Evolutionary conservation across 371 early-diverging fungal genomes (phyloP), one percentile per base, ranked within the genome.

Genomic region (Fennellomyces sp.): DNA sequence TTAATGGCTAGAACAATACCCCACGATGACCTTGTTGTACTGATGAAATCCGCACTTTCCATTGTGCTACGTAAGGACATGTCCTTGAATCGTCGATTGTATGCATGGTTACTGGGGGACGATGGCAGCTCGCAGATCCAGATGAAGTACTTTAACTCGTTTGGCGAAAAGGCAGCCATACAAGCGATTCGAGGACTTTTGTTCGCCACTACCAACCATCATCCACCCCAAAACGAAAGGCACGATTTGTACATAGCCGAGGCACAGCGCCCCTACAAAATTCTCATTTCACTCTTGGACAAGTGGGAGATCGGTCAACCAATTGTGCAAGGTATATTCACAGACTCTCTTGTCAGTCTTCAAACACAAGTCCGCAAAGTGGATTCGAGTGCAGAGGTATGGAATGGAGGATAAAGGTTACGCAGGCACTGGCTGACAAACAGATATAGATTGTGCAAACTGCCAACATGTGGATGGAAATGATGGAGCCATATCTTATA

Each of bases 61-160:
- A 94, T 95, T 25, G 94, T 96, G 12, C 64, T 95, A 53, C 80
- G 92, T 31, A 92, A 91, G 66, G 97, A 97, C 66, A 96, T 97
- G 95, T 94, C 96, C 2, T 82, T 97, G 23, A 97, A 94, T 60
- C 75, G 96, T 47, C 77, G 97, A 33, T 75, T 96, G 26, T 96
- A 94, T 71, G 83, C 94, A 5, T 96, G 96, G 97, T 69, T 96
- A 3, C 71, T 94, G 26, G 94, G 80, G 31, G 70, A 53, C 26
- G 75, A 73, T 12, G 58, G 60, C 0, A 55, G 55, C 4, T 57
- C 76, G 1, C 75, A 76, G 29, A 57, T 66, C 3, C 78, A 81
- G 23, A 31, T 70, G 8, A 39, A 38, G 11, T 81, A 81, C 45
- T 78, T 81, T 13, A 53, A 62, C 23, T 55, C 60, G 2, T 76